Conservation (phyloP, 2,329 filamentous ascomycete species). For the Aureobasidium sp. region DNA sequence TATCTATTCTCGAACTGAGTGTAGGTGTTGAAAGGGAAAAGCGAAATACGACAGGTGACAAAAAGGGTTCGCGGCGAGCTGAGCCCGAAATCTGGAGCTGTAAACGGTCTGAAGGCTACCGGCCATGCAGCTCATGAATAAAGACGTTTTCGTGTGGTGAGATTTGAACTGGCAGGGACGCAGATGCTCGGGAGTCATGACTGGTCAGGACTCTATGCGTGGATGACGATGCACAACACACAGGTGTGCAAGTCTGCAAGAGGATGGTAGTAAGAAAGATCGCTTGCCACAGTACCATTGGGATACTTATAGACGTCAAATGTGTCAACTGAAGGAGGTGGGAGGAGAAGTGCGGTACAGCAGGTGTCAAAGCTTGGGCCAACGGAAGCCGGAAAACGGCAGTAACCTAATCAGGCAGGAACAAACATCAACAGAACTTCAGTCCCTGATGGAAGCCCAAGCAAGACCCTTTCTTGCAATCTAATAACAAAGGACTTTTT, state of each 20-base stretch:
- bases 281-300: no score
- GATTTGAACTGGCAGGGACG: not conserved
- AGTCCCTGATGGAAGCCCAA: not conserved
- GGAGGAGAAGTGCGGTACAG: not conserved
- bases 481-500: not conserved
- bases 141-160: not conserved
- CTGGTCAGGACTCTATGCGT: no score
- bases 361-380: conserved; percentile 2
- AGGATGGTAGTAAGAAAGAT: no score
- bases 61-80: conserved; percentile 10
- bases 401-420: conserved; percentile 2
- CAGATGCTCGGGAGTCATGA: not conserved
- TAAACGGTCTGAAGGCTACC: not conserved
- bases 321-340: not conserved
- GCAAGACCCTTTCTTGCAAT: not conserved
- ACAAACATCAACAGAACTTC: conserved; percentile 6
- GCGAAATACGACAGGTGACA: not conserved
- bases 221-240: not conserved
- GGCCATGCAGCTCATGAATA: not conserved
- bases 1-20: no score
- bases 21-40: no score
- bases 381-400: not conserved
- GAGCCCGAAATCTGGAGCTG: not conserved
- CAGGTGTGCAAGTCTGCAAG: not conserved
- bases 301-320: not conserved